phyloP scores from a whole-genome alignment of 495 filamentous ascomycete genomes.

The Aspergillus nanangensis region DNA sequence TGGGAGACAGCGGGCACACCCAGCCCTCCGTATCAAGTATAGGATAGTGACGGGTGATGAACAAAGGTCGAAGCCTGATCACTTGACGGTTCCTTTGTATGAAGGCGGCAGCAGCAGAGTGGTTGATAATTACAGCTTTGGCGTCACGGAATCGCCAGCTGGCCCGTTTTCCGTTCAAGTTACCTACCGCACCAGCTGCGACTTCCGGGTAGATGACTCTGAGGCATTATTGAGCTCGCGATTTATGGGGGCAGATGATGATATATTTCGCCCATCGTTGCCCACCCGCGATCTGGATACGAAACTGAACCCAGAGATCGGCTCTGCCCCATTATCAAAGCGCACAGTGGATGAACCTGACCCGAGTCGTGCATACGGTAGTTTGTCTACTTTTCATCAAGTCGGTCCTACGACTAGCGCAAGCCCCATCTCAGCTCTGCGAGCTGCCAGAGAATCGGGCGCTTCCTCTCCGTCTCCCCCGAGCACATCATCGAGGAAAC shows the following conservation, averaged over 20 bases:
- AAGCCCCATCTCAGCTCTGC: conserved; percentile 82
- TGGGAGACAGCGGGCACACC: conserved; percentile 58
- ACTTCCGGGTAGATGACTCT: conserved; percentile 85
- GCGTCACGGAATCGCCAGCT: conserved; percentile 76
- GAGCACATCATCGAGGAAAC: conserved; percentile 59
- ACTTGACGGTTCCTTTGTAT: conserved; percentile 66
- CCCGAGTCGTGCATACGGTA: conserved; percentile 81
- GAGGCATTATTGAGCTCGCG: conserved; percentile 90
- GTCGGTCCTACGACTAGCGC: conserved; percentile 67
- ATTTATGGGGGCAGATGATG: conserved; percentile 89
- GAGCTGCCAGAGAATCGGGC: conserved; percentile 56
- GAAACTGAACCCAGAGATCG: conserved; percentile 49
- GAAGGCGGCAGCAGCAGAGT: conserved; percentile 60
- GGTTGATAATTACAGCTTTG: conserved; percentile 72
- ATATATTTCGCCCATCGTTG: conserved; percentile 75
- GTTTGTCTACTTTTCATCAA: conserved; percentile 88
- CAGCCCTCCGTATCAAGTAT: conserved; percentile 69
- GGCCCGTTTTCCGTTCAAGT: conserved; percentile 79
- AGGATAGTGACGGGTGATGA: conserved; percentile 62
- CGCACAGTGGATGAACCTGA: conserved; percentile 50
- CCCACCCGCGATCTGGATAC: conserved; percentile 33
- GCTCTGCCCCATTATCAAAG: conserved; percentile 63
- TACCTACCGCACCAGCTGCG: conserved; percentile 79
- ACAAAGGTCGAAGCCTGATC: conserved; percentile 48
- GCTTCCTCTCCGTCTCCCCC: conserved; percentile 38